A percentile compares a stretch with the other conserved stretches of the same genome.
These are phyloP conservation scores for Paramecium tetraurelia DNA, from an alignment of 73 alveolate genomes.

Conservation along the genomic window DNA sequence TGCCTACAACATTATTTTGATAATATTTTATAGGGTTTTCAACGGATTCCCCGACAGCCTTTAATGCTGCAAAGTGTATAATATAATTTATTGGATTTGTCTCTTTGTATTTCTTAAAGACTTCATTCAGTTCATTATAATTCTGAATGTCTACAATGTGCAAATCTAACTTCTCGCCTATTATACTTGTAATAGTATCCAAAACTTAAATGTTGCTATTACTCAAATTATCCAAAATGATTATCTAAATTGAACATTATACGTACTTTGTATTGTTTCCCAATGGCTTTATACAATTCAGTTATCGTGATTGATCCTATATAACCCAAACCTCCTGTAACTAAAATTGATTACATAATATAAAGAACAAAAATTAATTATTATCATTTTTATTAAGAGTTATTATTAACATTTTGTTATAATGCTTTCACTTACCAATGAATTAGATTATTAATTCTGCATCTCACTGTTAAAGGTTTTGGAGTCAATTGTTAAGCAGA, in stretches of 20 bases:
- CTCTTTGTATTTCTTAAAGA: constrained; percentile 56
- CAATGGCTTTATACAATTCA: constrained; percentile 74
- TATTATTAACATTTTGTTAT: not conserved
- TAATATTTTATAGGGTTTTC: constrained; percentile 88
- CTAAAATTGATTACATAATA: constrained; percentile 64
- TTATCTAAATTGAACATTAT: constrained; percentile 55
- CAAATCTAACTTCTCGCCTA: constrained; percentile 64
- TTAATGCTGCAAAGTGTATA: constrained; percentile 97
- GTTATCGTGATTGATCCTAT: constrained; percentile 95
- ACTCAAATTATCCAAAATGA: constrained; percentile 82
- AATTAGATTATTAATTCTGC: not conserved
- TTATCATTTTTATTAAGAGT: not conserved
- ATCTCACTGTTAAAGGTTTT: not conserved
- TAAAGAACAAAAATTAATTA: not conserved
- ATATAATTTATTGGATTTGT: constrained; percentile 73
- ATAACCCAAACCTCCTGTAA: constrained; percentile 98
- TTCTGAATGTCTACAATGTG: constrained; percentile 57
- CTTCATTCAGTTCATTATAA: constrained; percentile 14
- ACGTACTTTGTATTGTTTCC: not conserved
- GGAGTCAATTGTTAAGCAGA: not conserved
- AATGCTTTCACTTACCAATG: not conserved
- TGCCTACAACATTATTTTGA: constrained; percentile 92
- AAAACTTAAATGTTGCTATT: constrained; percentile 74
- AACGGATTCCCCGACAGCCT: constrained; percentile 96
- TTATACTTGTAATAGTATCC: not conserved